A percentile compares a stretch with the other conserved stretches of the same genome.
These are phyloP conservation scores for Lolium rigidum DNA, from an alignment of 176 grass and related monocot genomes.

Conservation along the genomic window DNA sequence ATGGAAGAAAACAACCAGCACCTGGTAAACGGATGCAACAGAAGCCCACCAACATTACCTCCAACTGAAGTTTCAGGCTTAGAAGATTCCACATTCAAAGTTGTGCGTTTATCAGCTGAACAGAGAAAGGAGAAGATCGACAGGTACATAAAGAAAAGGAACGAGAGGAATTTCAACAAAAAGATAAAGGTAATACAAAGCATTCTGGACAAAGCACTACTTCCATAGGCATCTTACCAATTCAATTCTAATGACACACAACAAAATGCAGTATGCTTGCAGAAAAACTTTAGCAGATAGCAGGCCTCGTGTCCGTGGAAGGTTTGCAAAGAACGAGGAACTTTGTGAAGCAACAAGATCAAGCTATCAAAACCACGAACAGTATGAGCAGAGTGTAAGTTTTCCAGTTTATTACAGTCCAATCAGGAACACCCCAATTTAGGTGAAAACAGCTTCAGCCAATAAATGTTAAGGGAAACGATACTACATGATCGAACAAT, in stretches of 20 bases:
- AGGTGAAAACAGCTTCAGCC: constrained; percentile 10
- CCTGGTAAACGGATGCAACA: constrained; percentile 54
- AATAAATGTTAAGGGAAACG: constrained; percentile 11
- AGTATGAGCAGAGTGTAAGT: constrained; percentile 78
- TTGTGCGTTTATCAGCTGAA: constrained; percentile 74
- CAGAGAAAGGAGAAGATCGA: constrained; percentile 95
- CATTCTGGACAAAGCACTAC: constrained; percentile 27
- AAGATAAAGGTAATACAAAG: constrained; percentile 90
- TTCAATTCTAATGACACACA: constrained; percentile 29
- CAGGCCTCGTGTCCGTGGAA: constrained; percentile 85
- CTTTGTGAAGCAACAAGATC: constrained; percentile 65
- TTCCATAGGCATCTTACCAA: constrained; percentile 30
- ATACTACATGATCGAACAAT: not conserved
- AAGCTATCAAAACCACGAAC: constrained; percentile 53
- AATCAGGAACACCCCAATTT: constrained; percentile 13
- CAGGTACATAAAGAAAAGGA: constrained; percentile 94
- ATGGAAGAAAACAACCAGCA: constrained; percentile 61
- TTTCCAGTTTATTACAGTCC: constrained; percentile 31
- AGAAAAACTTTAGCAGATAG: constrained; percentile 98
- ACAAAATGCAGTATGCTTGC: constrained; percentile 88
- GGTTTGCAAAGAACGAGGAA: constrained; percentile 95
- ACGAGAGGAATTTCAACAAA: constrained; percentile 94
- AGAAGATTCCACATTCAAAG: constrained; percentile 83
- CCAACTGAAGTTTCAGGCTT: constrained; percentile 55
- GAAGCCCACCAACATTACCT: constrained; percentile 44